Conservation (phyloP, 1,284 basidiomycete genomes). For the Mixia osmundae region DNA sequence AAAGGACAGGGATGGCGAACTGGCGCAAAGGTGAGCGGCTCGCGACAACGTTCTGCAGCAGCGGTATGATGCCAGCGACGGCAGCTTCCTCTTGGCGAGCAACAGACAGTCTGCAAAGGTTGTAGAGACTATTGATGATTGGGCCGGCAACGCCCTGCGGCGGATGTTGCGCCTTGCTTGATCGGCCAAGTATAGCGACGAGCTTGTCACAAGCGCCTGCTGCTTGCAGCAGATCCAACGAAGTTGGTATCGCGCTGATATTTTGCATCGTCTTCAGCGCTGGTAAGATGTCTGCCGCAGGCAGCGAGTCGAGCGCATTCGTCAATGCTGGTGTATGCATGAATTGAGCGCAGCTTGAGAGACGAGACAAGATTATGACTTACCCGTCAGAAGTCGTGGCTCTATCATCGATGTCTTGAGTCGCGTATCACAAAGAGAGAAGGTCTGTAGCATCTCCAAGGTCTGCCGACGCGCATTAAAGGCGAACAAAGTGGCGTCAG, state of each 20-base stretch:
- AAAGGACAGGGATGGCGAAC: constrained; percentile 85
- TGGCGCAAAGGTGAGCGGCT: constrained; percentile 78
- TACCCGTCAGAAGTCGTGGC: no score
- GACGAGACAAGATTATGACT: no score
- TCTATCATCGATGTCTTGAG: no score
- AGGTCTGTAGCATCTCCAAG: no score
- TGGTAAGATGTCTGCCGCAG: constrained; percentile 57
- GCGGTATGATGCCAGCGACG: constrained; percentile 76
- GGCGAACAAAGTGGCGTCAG: constrained; percentile 1
- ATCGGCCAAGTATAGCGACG: constrained; percentile 35
- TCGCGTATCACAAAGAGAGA: no score
- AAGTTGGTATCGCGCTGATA: constrained; percentile 67
- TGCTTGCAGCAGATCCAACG: constrained; percentile 83
- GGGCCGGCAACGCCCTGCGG: constrained; percentile 72
- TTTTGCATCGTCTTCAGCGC: constrained; percentile 91
- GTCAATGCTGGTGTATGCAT: constrained; percentile 59
- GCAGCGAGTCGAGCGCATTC: constrained; percentile 50
- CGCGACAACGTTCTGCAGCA: constrained; percentile 63
- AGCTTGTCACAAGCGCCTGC: constrained; percentile 84
- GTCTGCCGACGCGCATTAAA: no score
- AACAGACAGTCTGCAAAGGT: constrained; percentile 81
- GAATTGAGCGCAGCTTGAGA: no score
- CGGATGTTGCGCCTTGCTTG: not conserved
- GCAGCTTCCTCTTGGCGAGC: constrained; percentile 87
- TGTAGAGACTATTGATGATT: constrained; percentile 84